Evolutionary conservation across 176 grass and related monocot species (phyloP).

Genomic region (Paspalum vaginatum): DNA sequence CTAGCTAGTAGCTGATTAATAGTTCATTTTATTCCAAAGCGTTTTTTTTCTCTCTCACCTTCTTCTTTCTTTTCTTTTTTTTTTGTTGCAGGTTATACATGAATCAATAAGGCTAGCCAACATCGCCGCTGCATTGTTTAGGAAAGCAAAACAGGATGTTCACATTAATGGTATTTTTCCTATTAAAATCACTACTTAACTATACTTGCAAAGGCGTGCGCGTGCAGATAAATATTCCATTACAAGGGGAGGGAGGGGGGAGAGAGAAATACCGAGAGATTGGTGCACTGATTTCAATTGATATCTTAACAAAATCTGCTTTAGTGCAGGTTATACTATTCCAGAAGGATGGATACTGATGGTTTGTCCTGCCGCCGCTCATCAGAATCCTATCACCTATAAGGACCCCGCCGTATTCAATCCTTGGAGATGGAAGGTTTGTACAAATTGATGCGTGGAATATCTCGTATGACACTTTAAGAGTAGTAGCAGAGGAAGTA

Average conservation of each 20-base stretch:
- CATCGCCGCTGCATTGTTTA: conserved; percentile 55
- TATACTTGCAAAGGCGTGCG: no score
- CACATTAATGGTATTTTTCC: conserved; percentile 44
- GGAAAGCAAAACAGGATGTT: conserved; percentile 57
- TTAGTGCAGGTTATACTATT: conserved; percentile 45
- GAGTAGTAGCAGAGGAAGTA: no score
- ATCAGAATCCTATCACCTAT: conserved; percentile 46
- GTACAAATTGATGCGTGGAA: not conserved
- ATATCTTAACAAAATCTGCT: no score
- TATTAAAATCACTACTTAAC: no score
- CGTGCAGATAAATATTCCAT: no score
- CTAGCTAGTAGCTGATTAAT: not conserved
- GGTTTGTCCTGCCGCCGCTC: conserved; percentile 40
- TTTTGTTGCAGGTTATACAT: conserved; percentile 12
- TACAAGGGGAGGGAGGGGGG: no score
- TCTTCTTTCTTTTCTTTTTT: no score
- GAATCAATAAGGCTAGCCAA: conserved; percentile 55
- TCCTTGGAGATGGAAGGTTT: conserved; percentile 74
- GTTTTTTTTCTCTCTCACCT: no score
- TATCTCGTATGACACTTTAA: no score
- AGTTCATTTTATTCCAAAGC: no score
- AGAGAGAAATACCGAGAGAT: no score
- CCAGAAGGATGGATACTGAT: conserved; percentile 56
- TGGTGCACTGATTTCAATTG: no score
- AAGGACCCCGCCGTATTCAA: conserved; percentile 54